Evolutionary conservation across 441 rosid species (phyloP), one percentile per base, ranked within the genome.

Genomic region (Hura crepitans): DNA sequence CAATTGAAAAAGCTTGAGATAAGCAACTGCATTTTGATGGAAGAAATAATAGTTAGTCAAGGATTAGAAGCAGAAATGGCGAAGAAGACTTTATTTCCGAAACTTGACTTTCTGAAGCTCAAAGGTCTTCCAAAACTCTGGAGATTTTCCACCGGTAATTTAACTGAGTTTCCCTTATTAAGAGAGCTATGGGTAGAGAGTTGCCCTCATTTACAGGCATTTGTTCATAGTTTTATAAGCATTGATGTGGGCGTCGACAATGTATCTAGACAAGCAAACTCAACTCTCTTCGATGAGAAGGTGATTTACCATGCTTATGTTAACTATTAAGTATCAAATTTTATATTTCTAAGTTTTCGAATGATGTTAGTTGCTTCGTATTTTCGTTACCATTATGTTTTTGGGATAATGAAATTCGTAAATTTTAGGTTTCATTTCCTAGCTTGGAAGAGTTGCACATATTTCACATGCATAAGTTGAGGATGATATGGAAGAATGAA

Each of bases 361-460:
- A n/a, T n/a, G n/a, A n/a, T n/a, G n/a, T n/a, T n/a, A n/a, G n/a
- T n/a, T n/a, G n/a, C n/a, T n/a, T n/a, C n/a, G n/a, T n/a, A n/a
- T n/a, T n/a, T n/a, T n/a, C n/a, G n/a, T n/a, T n/a, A n/a, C n/a
- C n/a, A n/a, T n/a, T 8, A 5, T 7, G n/a, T 22, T 17, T 5
- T 20, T 53, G 17, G 55, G 10, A 37, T 12, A 1, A 0, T 46
- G 3, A 9, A 39, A 47, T 30, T 12, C 7, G 5, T 66, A n/a
- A n/a, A 12, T 2, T 20, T 20, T 42, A 75, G 65, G 73, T 77
- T 42, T 37, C 28, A 45, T 74, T 77, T 6, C 77, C 78, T 14
- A 31, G 25, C 30, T 28, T 81, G 46, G 5, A 53, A 65, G 0
- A 1, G 4, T 1, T 77, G 55, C 9, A 13, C 11, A 31, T 75